Base-by-base conservation (phyloP, 2,329 filamentous ascomycete species). In the Coleophoma cylindrospora region DNA sequence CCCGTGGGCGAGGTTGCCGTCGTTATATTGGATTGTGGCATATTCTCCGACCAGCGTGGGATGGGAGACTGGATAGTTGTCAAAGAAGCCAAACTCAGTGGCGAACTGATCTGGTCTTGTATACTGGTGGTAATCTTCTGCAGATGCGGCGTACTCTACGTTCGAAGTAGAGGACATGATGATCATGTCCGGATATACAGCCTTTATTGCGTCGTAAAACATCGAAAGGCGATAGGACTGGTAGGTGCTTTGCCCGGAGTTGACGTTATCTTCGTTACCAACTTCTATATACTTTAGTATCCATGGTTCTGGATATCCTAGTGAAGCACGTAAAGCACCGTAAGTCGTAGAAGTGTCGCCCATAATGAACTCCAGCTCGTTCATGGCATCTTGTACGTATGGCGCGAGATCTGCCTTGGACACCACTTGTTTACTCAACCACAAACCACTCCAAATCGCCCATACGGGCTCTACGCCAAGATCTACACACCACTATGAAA, bases 291-390 rank as follows among this genome's bases (percentile, higher is more conserved):
- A 75, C 13, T 72, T 72, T 53, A 81, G 66, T 2, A 54, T 59
- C 63, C 75, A 80, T 1, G 78, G 76, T 13, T 74, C 64, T 1
- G 73, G 65, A 54, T 79, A 72, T 1, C 77, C 77, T 11, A 76
- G 65, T 2, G 70, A 65, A 5, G 72, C 73, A n/a, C 77, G 71
- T 7, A 70, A 60, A 10, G 70, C 69, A 21, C 76, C 76, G 54
- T 70, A 75, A 2, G 62, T 63, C 0, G 72, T 76, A n/a, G 66
- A 66, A 0, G 64, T 53, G 41, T 69, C 63, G 1, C 76, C 75
- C 40, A 72, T 67, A 17, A 79, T 62, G 58, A 79, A 79, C 55
- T 80, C 75, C 21, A 80, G 65, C 55, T 79, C 74, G 53, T 79
- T 66, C 36, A 79, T 57, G 1, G 70, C 74, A 50, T 74, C 70